These are phyloP conservation scores for Russula vinacea DNA, from an alignment of 768 basidiomycete species.

Conservation along the genomic window DNA sequence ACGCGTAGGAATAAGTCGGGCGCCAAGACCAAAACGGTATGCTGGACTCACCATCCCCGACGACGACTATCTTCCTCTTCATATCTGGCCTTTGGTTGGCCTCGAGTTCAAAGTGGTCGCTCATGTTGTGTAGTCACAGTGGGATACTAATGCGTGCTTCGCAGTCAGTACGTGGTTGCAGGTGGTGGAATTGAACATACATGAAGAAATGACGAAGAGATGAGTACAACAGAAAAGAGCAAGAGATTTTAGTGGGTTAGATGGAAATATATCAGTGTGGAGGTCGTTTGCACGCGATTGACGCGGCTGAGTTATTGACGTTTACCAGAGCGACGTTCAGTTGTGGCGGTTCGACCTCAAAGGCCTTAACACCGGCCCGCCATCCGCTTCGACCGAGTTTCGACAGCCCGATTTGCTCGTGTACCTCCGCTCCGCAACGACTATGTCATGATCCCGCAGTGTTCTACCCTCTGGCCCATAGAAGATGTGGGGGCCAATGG, in stretches of 20 bases:
- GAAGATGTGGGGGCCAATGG: conserved; percentile 23
- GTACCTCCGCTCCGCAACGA: not conserved
- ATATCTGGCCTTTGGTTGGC: conserved; percentile 55
- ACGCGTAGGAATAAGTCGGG: conserved; percentile 29
- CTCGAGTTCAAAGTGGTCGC: conserved; percentile 21
- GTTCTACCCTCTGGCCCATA: conserved; percentile 27
- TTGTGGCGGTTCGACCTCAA: conserved; percentile 1
- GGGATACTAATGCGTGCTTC: not conserved
- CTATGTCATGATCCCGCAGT: conserved; percentile 25
- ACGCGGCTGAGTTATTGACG: conserved; percentile 4
- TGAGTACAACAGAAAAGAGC: conserved; percentile 13
- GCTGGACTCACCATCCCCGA: conserved; percentile 67
- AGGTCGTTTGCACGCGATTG: conserved; percentile 6
- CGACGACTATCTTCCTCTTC: conserved; percentile 86
- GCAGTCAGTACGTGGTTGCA: not conserved
- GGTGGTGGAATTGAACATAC: not conserved
- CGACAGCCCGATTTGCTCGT: not conserved
- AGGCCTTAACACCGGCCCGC: conserved; percentile 27
- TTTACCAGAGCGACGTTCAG: conserved; percentile 1
- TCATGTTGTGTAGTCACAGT: conserved; percentile 26
- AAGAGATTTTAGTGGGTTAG: conserved; percentile 15
- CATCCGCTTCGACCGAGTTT: not conserved
- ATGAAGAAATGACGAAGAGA: conserved; percentile 4
- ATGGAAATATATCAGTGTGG: conserved; percentile 22
- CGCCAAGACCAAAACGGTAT: conserved; percentile 31